phyloP scores from a whole-genome alignment of 2,329 filamentous ascomycete genomes.

The Pestalotiopsis sp. region DNA sequence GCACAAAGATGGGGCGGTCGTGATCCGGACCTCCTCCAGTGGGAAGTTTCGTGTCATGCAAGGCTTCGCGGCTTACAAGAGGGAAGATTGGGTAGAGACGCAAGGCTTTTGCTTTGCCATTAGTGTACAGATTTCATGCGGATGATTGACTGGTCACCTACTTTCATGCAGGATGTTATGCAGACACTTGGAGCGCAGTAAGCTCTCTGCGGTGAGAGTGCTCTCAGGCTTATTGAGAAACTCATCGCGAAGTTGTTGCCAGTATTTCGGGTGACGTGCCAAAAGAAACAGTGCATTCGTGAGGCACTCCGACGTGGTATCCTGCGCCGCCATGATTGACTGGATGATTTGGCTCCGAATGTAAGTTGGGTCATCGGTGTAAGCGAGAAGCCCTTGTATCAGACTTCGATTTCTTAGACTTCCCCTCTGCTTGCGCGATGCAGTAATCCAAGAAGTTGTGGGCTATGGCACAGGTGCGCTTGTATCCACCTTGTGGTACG shows the following conservation, averaged over 20 bases:
- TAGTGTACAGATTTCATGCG: neutral
- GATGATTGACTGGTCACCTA: slow-evolving; percentile 7
- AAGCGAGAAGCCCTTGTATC: slow-evolving; percentile 9
- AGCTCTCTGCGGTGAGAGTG: neutral
- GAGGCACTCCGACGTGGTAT: slow-evolving; percentile 18
- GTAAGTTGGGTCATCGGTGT: slow-evolving; percentile 13
- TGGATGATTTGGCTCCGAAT: slow-evolving; percentile 19
- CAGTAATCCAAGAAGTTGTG: slow-evolving; percentile 17
- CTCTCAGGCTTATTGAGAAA: slow-evolving; percentile 10
- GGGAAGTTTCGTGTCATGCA: slow-evolving; percentile 16
- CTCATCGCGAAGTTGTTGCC: slow-evolving; percentile 17
- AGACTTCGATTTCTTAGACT: slow-evolving; percentile 5
- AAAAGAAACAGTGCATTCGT: slow-evolving; percentile 16
- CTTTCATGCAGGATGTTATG: slow-evolving; percentile 16
- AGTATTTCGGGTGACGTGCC: slow-evolving; percentile 15
- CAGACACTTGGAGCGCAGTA: slow-evolving; percentile 9
- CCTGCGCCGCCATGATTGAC: slow-evolving; percentile 20
- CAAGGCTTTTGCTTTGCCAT: slow-evolving; percentile 12
- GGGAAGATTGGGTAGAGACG: slow-evolving; percentile 18
- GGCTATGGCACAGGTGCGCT: neutral
- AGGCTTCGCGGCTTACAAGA: slow-evolving; percentile 12
- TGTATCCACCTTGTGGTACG: slow-evolving; percentile 14
- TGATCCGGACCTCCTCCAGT: slow-evolving; percentile 13
- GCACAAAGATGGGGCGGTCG: slow-evolving; percentile 14
- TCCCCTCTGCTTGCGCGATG: slow-evolving; percentile 9